Evolutionary conservation across 345 rosid species (phyloP).

Genomic region (Hirschfeldia incana): DNA sequence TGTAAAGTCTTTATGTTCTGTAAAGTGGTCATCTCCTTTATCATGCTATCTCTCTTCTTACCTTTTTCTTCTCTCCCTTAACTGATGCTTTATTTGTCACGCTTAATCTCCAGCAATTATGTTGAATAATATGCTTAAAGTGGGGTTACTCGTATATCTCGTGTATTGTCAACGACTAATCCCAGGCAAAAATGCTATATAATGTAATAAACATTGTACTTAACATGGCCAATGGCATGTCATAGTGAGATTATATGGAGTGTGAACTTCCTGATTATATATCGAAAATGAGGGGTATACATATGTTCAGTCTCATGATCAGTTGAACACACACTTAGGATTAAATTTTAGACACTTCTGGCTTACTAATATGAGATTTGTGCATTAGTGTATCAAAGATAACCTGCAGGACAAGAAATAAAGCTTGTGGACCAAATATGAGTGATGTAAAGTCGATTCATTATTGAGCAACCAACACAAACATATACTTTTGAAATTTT

Average conservation of each 20-base stretch:
- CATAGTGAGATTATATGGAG: neutral
- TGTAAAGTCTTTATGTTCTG: conserved; percentile 38
- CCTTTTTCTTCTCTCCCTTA: conserved; percentile 1
- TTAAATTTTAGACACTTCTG: neutral
- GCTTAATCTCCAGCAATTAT: conserved; percentile 28
- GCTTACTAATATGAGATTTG: neutral
- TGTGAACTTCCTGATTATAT: neutral
- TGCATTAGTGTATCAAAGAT: neutral
- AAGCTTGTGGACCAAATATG: neutral
- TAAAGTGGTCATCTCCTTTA: conserved; percentile 25
- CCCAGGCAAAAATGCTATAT: neutral
- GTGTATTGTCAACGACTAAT: conserved; percentile 16
- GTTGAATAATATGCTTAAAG: neutral
- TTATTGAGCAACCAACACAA: neutral
- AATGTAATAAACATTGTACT: neutral
- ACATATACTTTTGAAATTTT: neutral
- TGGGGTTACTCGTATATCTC: neutral
- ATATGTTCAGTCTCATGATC: neutral
- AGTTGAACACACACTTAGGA: neutral
- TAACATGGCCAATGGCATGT: neutral
- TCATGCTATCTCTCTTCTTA: conserved; percentile 29
- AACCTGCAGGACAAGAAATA: neutral
- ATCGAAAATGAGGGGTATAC: neutral
- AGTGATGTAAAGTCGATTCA: neutral
- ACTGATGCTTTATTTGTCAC: conserved; percentile 36